Percentiles rank a stretch among this genome's conserved stretches.
Evolutionary conservation across 2,329 filamentous ascomycete genomes (phyloP).

Genomic region (Raffaelea deltoideospora): DNA sequence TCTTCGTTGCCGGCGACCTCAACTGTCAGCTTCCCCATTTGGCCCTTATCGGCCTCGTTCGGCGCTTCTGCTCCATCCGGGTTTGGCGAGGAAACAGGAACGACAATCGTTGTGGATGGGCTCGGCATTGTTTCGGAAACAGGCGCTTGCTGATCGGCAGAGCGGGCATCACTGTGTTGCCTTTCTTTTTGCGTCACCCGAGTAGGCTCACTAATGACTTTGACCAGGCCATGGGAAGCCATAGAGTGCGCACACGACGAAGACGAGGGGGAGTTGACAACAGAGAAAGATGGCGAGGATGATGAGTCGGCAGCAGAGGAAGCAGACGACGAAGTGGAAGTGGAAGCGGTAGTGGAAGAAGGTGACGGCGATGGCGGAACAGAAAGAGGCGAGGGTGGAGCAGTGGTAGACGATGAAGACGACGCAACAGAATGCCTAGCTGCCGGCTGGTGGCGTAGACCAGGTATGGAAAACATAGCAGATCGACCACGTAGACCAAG

Average conservation of each 20-base stretch:
- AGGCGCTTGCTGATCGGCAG: neutral
- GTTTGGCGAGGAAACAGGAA: neutral
- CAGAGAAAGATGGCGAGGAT: neutral
- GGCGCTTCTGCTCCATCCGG: neutral
- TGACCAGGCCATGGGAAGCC: neutral
- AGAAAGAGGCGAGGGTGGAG: no score
- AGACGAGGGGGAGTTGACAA: neutral
- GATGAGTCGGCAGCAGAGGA: neutral
- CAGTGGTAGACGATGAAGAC: neutral
- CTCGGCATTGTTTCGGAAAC: neutral
- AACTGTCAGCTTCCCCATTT: slow-evolving; percentile 5
- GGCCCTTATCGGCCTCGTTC: neutral
- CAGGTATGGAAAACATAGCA: no score
- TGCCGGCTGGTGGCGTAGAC: slow-evolving; percentile 5
- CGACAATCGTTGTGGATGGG: slow-evolving; percentile 1
- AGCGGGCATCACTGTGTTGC: no score
- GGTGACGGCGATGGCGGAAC: neutral
- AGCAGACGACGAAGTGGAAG: neutral
- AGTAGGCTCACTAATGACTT: no score
- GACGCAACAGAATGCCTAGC: neutral
- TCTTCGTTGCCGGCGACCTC: slow-evolving; percentile 28
- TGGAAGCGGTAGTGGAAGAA: neutral
- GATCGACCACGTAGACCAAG: no score
- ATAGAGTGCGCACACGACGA: neutral
- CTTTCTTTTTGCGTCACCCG: no score